These are phyloP conservation scores for Chenopodium quinoa DNA, from an alignment of 148 eudicot species.

Conservation along the genomic window DNA sequence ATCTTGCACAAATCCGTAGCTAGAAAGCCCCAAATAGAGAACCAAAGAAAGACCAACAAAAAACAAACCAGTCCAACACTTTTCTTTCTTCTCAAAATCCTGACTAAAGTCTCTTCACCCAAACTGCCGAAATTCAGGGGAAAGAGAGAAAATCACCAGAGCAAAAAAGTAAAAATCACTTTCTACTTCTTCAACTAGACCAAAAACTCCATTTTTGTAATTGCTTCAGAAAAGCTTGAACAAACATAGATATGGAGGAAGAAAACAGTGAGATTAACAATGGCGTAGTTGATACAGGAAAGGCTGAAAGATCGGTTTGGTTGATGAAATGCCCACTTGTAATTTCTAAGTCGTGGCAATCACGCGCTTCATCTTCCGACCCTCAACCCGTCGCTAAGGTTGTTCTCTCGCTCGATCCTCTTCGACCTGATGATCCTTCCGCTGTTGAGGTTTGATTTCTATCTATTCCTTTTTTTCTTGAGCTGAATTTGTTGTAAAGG, in stretches of 20 bases:
- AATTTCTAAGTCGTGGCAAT: conserved; percentile 75
- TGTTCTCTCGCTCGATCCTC: conserved; percentile 80
- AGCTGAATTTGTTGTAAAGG: neutral
- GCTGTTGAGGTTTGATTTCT: conserved; percentile 24
- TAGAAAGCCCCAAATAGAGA: no score
- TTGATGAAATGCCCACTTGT: conserved; percentile 85
- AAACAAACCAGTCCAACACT: neutral
- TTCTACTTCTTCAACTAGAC: neutral
- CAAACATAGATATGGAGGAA: conserved; percentile 47
- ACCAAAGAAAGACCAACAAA: neutral
- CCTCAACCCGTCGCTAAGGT: conserved; percentile 63
- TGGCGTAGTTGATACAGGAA: conserved; percentile 44
- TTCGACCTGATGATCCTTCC: conserved; percentile 52
- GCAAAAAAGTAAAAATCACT: neutral
- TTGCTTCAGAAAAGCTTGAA: neutral
- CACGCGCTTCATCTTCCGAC: conserved; percentile 49
- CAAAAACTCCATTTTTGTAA: neutral
- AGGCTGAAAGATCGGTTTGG: conserved; percentile 79
- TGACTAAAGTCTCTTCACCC: conserved; percentile 2
- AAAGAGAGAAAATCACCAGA: neutral
- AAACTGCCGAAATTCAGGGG: neutral
- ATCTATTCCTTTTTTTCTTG: neutral
- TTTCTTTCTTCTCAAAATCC: neutral
- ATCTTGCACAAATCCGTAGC: no score
- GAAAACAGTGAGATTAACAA: conserved; percentile 36